phyloP scores from a whole-genome alignment of 129 eudicot species.

The Logfia minima region DNA sequence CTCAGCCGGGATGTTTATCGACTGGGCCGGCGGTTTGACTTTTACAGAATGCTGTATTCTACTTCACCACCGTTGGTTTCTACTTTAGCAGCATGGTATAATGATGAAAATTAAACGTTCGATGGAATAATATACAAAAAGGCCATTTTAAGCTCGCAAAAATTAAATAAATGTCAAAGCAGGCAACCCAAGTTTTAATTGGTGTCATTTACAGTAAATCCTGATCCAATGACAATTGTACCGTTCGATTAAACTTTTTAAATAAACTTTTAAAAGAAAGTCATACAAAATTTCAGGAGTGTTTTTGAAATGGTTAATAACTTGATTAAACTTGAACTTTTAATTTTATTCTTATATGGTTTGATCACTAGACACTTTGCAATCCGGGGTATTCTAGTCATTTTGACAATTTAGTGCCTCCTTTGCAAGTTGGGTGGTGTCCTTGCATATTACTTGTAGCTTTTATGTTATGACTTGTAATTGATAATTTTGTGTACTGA shows the following conservation, averaged over 20 bases:
- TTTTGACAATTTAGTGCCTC: background rate
- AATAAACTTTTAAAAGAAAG: no score
- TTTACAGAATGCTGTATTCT: slow-evolving; percentile 82
- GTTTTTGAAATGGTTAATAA: no score
- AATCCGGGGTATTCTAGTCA: background rate
- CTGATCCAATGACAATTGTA: background rate
- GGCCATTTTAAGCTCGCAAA: background rate
- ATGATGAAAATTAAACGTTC: background rate
- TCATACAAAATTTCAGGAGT: no score
- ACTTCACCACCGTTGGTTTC: slow-evolving; percentile 92
- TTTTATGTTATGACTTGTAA: slow-evolving; percentile 12
- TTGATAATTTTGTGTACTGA: slow-evolving; percentile 16
- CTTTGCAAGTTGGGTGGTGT: background rate
- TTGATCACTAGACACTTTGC: background rate
- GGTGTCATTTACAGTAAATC: slow-evolving; percentile 3
- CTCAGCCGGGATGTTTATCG: slow-evolving; percentile 91
- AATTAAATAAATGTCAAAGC: background rate
- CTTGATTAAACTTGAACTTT: background rate
- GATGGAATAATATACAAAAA: slow-evolving; percentile 9
- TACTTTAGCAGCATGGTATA: slow-evolving; percentile 96
- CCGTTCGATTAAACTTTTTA: no score
- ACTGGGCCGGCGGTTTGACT: slow-evolving; percentile 91
- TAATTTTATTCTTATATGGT: background rate
- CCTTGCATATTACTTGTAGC: slow-evolving; percentile 12
- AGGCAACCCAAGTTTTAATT: slow-evolving; percentile 6